phyloP scores from a whole-genome alignment of 495 filamentous ascomycete genomes.

The Hyaloscypha bicolor region DNA sequence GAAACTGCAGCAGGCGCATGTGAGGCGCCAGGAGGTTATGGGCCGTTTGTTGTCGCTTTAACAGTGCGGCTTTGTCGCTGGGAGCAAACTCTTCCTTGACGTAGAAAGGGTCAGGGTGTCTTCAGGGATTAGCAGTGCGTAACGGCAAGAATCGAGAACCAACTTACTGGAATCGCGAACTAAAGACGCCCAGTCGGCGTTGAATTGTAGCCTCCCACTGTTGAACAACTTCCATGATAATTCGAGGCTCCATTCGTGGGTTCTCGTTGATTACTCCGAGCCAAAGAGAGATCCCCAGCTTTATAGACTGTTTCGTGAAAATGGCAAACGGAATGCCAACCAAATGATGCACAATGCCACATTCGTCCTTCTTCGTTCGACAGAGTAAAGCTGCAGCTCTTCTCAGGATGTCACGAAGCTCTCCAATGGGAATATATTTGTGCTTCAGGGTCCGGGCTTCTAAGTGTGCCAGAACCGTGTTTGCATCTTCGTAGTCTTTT shows the following conservation, averaged over 20 bases:
- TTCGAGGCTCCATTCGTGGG: constrained; percentile 77
- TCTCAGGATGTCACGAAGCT: constrained; percentile 78
- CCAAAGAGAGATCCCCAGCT: constrained; percentile 94
- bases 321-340: constrained; percentile 89
- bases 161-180: constrained; percentile 59
- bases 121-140: constrained; percentile 38
- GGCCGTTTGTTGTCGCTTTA: constrained; percentile 71
- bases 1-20: constrained; percentile 80
- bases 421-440: constrained; percentile 66
- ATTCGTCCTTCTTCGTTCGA: constrained; percentile 67
- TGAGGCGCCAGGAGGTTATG: constrained; percentile 85
- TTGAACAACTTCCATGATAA: constrained; percentile 80
- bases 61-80: constrained; percentile 76
- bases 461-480: constrained; percentile 64
- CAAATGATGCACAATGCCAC: constrained; percentile 78
- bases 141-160: neutral
- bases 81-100: constrained; percentile 91
- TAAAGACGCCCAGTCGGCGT: constrained; percentile 78
- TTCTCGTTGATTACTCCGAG: constrained; percentile 96
- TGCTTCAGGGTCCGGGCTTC: constrained; percentile 66
- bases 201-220: constrained; percentile 84
- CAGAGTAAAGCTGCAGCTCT: constrained; percentile 85
- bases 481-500: constrained; percentile 55
- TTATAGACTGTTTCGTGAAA: constrained; percentile 94
- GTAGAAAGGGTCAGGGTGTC: constrained; percentile 86